A percentile compares a stretch with the other conserved stretches of the same genome.
These are phyloP conservation scores for Hygrophorus russula DNA, from an alignment of 768 basidiomycete species.

Conservation along the genomic window DNA sequence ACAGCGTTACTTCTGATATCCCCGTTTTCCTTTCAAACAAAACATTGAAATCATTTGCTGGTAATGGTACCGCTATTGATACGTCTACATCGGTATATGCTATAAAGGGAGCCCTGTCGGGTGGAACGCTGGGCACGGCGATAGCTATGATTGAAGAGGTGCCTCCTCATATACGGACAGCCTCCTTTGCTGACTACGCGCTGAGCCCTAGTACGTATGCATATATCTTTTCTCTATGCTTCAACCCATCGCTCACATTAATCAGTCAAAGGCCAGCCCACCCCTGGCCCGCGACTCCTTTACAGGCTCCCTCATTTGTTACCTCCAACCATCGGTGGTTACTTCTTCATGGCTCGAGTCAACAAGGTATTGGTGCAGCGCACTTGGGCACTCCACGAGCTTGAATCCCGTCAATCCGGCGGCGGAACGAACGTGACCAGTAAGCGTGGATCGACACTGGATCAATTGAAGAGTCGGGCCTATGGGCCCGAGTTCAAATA, in stretches of 20 bases:
- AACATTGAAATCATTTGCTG: conserved; percentile 41
- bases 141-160: conserved; percentile 25
- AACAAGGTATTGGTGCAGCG: conserved; percentile 35
- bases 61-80: conserved; percentile 22
- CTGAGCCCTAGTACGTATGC: conserved; percentile 29
- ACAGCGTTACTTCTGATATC: conserved; percentile 70
- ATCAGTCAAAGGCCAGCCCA: not conserved
- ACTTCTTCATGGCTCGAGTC: conserved; percentile 29
- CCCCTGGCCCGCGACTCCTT: conserved; percentile 18
- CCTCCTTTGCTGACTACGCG: conserved; percentile 21
- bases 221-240: not conserved
- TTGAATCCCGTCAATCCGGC: conserved; percentile 2
- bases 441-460: not conserved
- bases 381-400: conserved; percentile 33
- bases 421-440: not conserved
- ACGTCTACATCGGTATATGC: conserved; percentile 45
- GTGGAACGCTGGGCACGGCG: conserved; percentile 48
- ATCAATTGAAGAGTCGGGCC: conserved; percentile 10
- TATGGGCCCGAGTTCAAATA: conserved; percentile 74
- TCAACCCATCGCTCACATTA: not conserved
- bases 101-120: conserved; percentile 41
- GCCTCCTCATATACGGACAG: conserved; percentile 22
- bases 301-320: conserved; percentile 27
- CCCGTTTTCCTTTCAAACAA: conserved; percentile 57
- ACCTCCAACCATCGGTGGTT: conserved; percentile 20